Conservation (phyloP, 768 basidiomycete species). For the Lentinula guzmanii region DNA sequence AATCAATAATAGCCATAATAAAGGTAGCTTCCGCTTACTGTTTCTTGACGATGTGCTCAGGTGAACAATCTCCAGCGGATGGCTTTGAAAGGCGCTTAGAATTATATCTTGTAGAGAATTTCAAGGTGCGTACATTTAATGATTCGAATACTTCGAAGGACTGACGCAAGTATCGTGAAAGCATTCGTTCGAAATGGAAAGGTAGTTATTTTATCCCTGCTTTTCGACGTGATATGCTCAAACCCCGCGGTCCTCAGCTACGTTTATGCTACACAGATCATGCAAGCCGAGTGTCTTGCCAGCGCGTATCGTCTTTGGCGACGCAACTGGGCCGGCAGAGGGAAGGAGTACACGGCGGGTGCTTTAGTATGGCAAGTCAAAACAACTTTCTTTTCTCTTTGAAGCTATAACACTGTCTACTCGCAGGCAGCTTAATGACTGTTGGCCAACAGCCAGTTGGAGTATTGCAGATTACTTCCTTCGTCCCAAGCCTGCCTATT, state of each 20-base stretch:
- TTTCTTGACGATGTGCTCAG: slow-evolving; percentile 17
- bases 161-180: slow-evolving; percentile 11
- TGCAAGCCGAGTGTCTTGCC: slow-evolving; percentile 90
- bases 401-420: not conserved
- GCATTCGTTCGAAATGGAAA: slow-evolving; percentile 82
- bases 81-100: slow-evolving; percentile 82
- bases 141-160: no score
- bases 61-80: slow-evolving; percentile 53
- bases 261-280: slow-evolving; percentile 90
- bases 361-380: slow-evolving; percentile 94
- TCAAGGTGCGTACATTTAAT: slow-evolving; percentile 30
- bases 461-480: slow-evolving; percentile 91
- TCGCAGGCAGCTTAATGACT: slow-evolving; percentile 68
- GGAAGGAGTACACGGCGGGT: slow-evolving; percentile 80
- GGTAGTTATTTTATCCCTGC: slow-evolving; percentile 29
- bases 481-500: slow-evolving; percentile 89
- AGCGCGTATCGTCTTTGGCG: slow-evolving; percentile 90
- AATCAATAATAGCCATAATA: slow-evolving; percentile 25
- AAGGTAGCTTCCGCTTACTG: not conserved
- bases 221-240: slow-evolving; percentile 6
- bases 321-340: slow-evolving; percentile 85
- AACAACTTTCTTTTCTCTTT: not conserved
- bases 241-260: slow-evolving; percentile 45
- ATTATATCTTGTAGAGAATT: slow-evolving; percentile 94
- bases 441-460: slow-evolving; percentile 95